A percentile compares a stretch with the other conserved stretches of the same genome.
These are phyloP conservation scores for Pseudocercospora pini-densiflorae DNA, from an alignment of 2,329 filamentous ascomycete genomes.

Conservation along the genomic window DNA sequence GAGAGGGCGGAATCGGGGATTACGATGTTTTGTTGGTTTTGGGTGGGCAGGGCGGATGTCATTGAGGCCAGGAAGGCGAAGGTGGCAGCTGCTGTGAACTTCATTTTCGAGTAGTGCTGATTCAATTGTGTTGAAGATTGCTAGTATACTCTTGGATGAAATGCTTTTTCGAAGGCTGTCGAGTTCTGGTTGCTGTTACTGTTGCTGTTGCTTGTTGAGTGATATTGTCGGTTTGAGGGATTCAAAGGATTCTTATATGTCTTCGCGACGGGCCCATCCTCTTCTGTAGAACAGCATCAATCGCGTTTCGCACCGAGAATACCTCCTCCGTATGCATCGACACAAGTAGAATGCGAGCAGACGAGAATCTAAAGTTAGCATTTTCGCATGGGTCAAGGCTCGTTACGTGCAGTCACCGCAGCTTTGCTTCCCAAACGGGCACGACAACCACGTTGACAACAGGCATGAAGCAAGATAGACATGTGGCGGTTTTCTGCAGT, in stretches of 20 bases:
- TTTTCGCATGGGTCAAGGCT: not conserved
- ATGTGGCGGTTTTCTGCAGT: not conserved
- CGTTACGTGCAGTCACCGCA: not conserved
- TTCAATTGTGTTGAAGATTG: not conserved
- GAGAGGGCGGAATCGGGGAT: not conserved
- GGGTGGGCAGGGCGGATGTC: not conserved
- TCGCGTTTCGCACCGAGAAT: not conserved
- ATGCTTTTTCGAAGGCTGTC: not conserved
- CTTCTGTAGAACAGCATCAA: not conserved
- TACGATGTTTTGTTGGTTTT: not conserved
- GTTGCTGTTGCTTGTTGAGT: not conserved
- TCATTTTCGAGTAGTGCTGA: not conserved
- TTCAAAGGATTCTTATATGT: not conserved
- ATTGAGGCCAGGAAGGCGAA: not conserved
- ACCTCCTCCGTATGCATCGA: not conserved
- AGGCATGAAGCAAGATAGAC: not conserved
- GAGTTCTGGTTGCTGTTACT: not conserved
- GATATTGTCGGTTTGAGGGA: not conserved
- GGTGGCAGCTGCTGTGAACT: not conserved
- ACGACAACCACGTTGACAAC: not conserved
- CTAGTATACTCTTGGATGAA: not conserved
- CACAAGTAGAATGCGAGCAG: not conserved
- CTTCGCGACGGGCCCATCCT: not conserved
- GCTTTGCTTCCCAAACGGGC: not conserved
- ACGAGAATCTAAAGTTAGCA: not conserved